Percentiles rank a stretch among this genome's conserved stretches.
phyloP scores from a whole-genome alignment of 2,329 filamentous ascomycete species.

The Samsoniella hepiali region DNA sequence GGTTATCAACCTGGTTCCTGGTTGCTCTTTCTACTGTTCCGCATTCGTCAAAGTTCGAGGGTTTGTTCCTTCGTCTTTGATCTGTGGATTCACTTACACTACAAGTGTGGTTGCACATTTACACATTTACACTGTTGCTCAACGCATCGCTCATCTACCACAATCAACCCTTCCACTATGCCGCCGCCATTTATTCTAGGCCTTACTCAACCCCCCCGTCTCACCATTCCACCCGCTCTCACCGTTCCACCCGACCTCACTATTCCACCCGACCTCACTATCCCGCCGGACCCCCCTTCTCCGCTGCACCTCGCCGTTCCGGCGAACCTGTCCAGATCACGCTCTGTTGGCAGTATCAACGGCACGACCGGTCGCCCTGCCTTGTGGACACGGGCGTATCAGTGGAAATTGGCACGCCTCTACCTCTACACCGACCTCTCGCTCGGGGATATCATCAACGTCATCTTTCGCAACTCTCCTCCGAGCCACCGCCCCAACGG shows the following conservation, averaged over 20 bases:
- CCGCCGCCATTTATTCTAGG: neutral
- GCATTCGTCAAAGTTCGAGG: neutral
- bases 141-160: neutral
- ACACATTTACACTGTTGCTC: neutral
- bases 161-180: neutral
- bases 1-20: neutral
- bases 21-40: neutral
- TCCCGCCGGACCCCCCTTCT: neutral
- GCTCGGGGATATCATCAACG: slow-evolving; percentile 47
- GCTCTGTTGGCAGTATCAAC: slow-evolving; percentile 29
- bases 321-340: slow-evolving; percentile 20
- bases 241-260: neutral
- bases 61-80: neutral
- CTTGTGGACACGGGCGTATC: slow-evolving; percentile 52
- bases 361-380: slow-evolving; percentile 48
- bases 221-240: too few relatives aligned
- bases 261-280: neutral
- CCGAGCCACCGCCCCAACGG: slow-evolving; percentile 38
- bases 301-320: neutral
- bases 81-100: neutral
- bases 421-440: slow-evolving; percentile 56
- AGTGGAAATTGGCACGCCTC: slow-evolving; percentile 52
- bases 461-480: slow-evolving; percentile 40
- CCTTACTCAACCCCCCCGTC: neutral
- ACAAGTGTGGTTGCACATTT: neutral